Evolutionary conservation across 1,139 yeast species (phyloP).

Genomic region (Blastobotrys aristatus): DNA sequence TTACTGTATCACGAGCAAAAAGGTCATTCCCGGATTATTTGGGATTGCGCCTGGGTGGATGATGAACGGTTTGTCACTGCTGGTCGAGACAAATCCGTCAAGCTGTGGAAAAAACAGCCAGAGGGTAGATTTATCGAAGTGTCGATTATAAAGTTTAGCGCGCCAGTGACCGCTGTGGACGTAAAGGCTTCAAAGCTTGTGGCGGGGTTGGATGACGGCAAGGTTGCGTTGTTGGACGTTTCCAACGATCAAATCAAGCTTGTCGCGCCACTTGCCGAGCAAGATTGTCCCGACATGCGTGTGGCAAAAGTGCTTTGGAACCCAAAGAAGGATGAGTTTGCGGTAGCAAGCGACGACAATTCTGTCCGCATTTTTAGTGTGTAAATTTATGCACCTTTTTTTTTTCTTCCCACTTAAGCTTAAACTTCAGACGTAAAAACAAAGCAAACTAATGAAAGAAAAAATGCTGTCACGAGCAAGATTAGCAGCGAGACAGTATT

Average conservation of each 20-base stretch:
- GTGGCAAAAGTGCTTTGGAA: constrained; percentile 46
- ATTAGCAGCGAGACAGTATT: constrained; percentile 2
- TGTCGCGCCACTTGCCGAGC: constrained; percentile 35
- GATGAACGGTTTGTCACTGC: constrained; percentile 59
- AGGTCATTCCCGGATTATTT: constrained; percentile 87
- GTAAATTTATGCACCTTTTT: background rate
- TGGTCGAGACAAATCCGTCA: constrained; percentile 78
- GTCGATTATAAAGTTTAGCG: constrained; percentile 30
- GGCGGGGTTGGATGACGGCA: constrained; percentile 72
- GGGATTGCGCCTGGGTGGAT: constrained; percentile 84
- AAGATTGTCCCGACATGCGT: constrained; percentile 52
- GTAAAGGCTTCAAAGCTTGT: constrained; percentile 47
- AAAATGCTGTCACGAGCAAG: too few species aligned
- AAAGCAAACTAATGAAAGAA: background rate
- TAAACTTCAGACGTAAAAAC: background rate
- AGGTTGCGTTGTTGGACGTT: constrained; percentile 34
- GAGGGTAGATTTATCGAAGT: constrained; percentile 19
- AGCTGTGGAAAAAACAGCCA: constrained; percentile 54
- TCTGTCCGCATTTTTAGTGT: constrained; percentile 40
- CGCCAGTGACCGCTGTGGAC: constrained; percentile 72
- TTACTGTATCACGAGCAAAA: constrained; percentile 49
- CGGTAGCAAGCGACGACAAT: constrained; percentile 64
- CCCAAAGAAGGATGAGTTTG: constrained; percentile 39
- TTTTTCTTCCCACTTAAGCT: background rate
- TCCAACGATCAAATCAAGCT: constrained; percentile 17